Percentiles rank a stretch among this genome's conserved stretches.
Evolutionary conservation across 2,329 filamentous ascomycete genomes (phyloP).

Genomic region (Neonectria magnoliae): DNA sequence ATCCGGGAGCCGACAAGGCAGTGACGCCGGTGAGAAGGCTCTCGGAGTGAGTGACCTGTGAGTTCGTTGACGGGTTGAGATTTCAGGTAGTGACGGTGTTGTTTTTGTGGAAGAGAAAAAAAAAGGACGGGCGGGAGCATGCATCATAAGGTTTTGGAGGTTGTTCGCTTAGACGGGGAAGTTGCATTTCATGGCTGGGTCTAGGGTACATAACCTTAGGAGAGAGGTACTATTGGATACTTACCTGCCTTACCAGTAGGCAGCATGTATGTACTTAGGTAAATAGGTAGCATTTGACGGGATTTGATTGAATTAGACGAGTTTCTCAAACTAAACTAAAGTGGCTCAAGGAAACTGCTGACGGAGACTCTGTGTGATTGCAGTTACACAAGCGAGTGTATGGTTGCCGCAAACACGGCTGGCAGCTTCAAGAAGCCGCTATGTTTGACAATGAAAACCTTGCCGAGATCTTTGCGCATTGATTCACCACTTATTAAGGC

Average conservation of each 20-base stretch:
- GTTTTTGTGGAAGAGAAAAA: slow-evolving; percentile 6
- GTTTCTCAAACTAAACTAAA: neutral
- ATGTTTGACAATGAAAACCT: neutral
- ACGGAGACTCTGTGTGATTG: neutral
- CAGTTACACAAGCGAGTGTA: neutral
- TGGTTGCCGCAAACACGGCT: neutral
- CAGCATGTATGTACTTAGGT: neutral
- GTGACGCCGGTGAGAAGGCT: slow-evolving; percentile 38
- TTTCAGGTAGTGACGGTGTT: neutral
- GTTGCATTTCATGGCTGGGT: neutral
- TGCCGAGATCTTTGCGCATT: neutral
- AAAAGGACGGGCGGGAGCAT: neutral
- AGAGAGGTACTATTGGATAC: too few relatives aligned
- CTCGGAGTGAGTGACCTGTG: slow-evolving; percentile 15
- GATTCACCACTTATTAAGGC: neutral
- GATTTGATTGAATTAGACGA: neutral
- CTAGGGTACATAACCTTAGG: neutral
- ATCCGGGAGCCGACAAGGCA: slow-evolving; percentile 29
- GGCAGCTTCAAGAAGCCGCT: neutral
- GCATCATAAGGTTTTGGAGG: neutral
- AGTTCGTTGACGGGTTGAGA: slow-evolving; percentile 5
- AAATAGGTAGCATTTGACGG: neutral
- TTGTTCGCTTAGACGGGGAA: too few relatives aligned
- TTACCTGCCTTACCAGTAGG: too few relatives aligned
- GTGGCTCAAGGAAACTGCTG: neutral